phyloP scores from a whole-genome alignment of 2,329 filamentous ascomycete species.

The Pyricularia pennisetigena region DNA sequence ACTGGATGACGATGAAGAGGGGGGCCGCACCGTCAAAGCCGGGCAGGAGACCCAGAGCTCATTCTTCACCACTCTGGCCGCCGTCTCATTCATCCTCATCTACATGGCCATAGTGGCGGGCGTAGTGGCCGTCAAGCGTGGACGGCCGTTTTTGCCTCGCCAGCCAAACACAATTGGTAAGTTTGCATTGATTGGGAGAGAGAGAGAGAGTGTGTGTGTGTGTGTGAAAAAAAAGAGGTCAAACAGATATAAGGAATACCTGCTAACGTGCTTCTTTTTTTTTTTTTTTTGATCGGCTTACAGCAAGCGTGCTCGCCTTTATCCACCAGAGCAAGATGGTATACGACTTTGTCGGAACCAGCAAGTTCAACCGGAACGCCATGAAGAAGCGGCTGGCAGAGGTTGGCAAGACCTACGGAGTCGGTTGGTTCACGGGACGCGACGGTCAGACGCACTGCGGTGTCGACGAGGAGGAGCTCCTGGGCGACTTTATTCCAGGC shows the following conservation, averaged over 20 bases:
- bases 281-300: background rate
- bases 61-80: slow-evolving; percentile 55
- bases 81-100: slow-evolving; percentile 54
- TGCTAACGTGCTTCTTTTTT: background rate
- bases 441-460: slow-evolving; percentile 68
- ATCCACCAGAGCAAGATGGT: slow-evolving; percentile 77
- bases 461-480: slow-evolving; percentile 66
- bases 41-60: slow-evolving; percentile 52
- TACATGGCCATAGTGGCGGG: slow-evolving; percentile 52
- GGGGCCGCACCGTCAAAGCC: slow-evolving; percentile 30
- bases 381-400: slow-evolving; percentile 51
- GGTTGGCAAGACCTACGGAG: slow-evolving; percentile 58
- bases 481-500: slow-evolving; percentile 54
- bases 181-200: background rate
- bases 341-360: slow-evolving; percentile 62
- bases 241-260: background rate
- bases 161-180: slow-evolving; percentile 64
- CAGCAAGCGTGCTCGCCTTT: slow-evolving; percentile 58
- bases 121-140: slow-evolving; percentile 51
- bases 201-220: too few relatives aligned
- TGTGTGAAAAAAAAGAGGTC: too few relatives aligned
- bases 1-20: slow-evolving; percentile 5
- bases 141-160: slow-evolving; percentile 63
- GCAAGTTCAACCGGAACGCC: slow-evolving; percentile 47
- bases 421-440: slow-evolving; percentile 68